phyloP scores from a whole-genome alignment of 257 asterid genomes.

The Solanum arcanum region DNA sequence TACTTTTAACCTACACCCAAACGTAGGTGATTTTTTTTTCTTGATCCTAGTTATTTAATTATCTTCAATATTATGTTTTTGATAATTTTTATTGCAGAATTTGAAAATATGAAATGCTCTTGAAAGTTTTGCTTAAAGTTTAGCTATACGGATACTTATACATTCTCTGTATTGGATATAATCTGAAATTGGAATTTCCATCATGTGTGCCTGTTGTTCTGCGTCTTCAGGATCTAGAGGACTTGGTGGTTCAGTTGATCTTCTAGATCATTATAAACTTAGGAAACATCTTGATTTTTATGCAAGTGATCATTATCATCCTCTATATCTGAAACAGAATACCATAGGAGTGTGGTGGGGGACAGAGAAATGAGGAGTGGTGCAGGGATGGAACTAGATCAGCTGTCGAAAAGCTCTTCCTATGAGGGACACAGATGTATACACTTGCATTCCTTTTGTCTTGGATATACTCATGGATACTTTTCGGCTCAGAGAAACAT shows the following conservation, averaged over 20 bases:
- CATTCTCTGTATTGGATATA: background rate
- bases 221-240: background rate
- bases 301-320: background rate
- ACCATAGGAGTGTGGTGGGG: background rate
- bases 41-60: background rate
- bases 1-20: background rate
- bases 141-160: background rate
- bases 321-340: background rate
- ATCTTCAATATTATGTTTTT: background rate
- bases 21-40: background rate
- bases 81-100: background rate
- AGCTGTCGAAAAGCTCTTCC: background rate
- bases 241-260: background rate
- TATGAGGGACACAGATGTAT: background rate
- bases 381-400: background rate
- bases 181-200: background rate
- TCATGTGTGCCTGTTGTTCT: background rate
- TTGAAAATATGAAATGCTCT: background rate
- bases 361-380: background rate
- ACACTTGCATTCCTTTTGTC: background rate
- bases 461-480: background rate
- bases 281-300: background rate
- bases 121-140: background rate
- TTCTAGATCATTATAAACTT: background rate
- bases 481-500: background rate